These are phyloP conservation scores for Pichia sp. DNA, from an alignment of 1,139 yeast species.

Conservation along the genomic window DNA sequence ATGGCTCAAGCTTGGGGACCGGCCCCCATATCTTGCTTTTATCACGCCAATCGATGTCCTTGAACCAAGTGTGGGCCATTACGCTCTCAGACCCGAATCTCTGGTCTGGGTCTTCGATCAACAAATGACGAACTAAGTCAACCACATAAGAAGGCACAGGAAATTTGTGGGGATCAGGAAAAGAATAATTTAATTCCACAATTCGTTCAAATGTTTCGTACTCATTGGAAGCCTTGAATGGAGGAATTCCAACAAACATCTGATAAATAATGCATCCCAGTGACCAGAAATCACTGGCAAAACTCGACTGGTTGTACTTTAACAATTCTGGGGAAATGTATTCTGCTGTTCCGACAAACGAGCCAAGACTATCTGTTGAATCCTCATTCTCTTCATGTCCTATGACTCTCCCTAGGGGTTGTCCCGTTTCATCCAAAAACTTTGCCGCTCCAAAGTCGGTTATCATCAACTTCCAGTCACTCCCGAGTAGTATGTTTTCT, in stretches of 20 bases:
- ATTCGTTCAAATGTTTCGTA: slow-evolving; percentile 67
- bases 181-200: slow-evolving; percentile 62
- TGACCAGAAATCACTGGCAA: slow-evolving; percentile 79
- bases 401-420: neutral
- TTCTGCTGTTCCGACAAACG: slow-evolving; percentile 76
- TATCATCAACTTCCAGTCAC: slow-evolving; percentile 61
- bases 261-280: slow-evolving; percentile 75
- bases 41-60: slow-evolving; percentile 60
- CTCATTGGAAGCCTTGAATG: slow-evolving; percentile 75
- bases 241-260: slow-evolving; percentile 72
- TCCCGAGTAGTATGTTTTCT: slow-evolving; percentile 65
- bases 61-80: slow-evolving; percentile 72
- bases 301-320: slow-evolving; percentile 65
- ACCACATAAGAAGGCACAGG: slow-evolving; percentile 43
- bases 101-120: slow-evolving; percentile 57
- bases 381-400: slow-evolving; percentile 12
- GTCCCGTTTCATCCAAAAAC: slow-evolving; percentile 33
- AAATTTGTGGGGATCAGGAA: slow-evolving; percentile 36
- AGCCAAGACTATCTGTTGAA: slow-evolving; percentile 47
- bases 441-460: slow-evolving; percentile 83
- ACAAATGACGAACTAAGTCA: slow-evolving; percentile 50
- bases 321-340: slow-evolving; percentile 73
- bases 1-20: slow-evolving; percentile 78
- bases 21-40: slow-evolving; percentile 65
- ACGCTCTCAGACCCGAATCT: slow-evolving; percentile 61